Percentiles rank a stretch among this genome's conserved stretches.
phyloP scores from a whole-genome alignment of 2,329 filamentous ascomycete genomes.

The Trichoderma pleuroti region DNA sequence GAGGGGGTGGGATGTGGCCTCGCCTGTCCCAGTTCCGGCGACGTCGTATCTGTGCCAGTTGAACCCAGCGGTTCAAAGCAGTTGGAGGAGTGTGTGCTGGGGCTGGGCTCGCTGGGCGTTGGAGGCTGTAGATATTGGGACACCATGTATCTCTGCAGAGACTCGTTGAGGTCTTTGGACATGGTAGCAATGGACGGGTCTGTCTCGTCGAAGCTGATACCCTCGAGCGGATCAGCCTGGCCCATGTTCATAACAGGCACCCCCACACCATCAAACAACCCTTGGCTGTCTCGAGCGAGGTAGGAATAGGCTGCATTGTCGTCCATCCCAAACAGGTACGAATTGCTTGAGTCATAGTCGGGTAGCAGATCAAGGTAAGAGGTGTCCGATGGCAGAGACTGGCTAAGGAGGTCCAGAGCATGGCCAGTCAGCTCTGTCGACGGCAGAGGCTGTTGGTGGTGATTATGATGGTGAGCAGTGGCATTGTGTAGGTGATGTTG shows the following conservation, averaged over 20 bases:
- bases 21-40: background rate
- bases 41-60: background rate
- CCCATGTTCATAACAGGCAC: constrained; percentile 22
- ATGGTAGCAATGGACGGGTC: constrained; percentile 27
- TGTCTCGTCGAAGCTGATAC: constrained; percentile 34
- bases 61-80: background rate
- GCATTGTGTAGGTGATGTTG: background rate
- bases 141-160: constrained; percentile 28
- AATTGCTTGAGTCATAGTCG: constrained; percentile 14
- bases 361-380: constrained; percentile 38
- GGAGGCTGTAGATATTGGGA: constrained; percentile 23
- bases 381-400: constrained; percentile 27
- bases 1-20: constrained; percentile 29
- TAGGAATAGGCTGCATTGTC: background rate
- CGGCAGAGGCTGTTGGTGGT: background rate
- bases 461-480: background rate
- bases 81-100: constrained; percentile 26
- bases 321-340: constrained; percentile 19
- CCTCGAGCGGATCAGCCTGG: constrained; percentile 31
- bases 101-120: constrained; percentile 22
- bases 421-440: constrained; percentile 25
- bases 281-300: background rate
- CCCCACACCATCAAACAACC: background rate
- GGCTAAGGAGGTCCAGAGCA: constrained; percentile 36
- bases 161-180: constrained; percentile 31